Conservation (phyloP, 2,329 filamentous ascomycete species). For the Fusarium ambrosium region DNA sequence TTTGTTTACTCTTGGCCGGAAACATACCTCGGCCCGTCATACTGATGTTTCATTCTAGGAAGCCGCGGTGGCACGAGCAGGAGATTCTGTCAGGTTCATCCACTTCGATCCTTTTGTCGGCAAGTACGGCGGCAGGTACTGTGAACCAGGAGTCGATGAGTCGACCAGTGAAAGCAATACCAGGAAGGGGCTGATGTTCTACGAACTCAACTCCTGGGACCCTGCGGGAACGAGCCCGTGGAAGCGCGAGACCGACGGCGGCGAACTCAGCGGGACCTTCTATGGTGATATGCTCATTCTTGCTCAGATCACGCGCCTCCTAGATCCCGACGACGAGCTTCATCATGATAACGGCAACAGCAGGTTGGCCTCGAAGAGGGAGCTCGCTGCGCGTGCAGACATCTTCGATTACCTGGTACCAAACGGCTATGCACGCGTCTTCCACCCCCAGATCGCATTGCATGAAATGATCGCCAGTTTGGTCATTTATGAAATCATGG, state of each 20-base stretch:
- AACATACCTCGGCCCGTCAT: too few relatives aligned
- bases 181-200: constrained; percentile 17
- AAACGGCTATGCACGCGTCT: constrained; percentile 8
- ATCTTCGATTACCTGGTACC: constrained; percentile 12
- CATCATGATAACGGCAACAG: neutral
- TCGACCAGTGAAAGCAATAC: constrained; percentile 8
- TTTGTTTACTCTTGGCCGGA: too few relatives aligned
- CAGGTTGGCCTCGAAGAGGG: neutral
- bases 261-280: constrained; percentile 18
- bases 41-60: neutral
- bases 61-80: constrained; percentile 8
- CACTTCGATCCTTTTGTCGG: neutral
- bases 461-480: neutral
- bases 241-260: constrained; percentile 1
- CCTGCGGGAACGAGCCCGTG: constrained; percentile 8
- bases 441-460: constrained; percentile 17
- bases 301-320: constrained; percentile 3
- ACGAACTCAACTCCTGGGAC: constrained; percentile 20
- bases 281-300: constrained; percentile 23
- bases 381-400: neutral
- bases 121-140: constrained; percentile 8
- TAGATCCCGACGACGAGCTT: constrained; percentile 17
- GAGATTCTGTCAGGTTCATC: constrained; percentile 3
- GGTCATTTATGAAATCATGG: neutral
- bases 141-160: constrained; percentile 18